Conservation (phyloP, 495 filamentous ascomycete species). For the Articulospora tetracladia region DNA sequence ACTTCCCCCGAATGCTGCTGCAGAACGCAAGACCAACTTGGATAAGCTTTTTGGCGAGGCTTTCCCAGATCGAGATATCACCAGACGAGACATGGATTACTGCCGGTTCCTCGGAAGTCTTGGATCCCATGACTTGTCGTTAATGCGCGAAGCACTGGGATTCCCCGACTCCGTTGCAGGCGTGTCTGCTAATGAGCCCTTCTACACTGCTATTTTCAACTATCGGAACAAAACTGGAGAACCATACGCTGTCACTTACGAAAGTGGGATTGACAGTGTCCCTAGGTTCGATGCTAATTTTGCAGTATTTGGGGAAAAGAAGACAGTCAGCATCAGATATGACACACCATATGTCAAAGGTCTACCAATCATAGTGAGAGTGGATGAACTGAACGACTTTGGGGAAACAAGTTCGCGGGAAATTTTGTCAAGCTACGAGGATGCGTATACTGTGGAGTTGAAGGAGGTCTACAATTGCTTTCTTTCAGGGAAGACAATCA, state of each 20-base stretch:
- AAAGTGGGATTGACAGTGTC: constrained; percentile 49
- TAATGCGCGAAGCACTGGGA: constrained; percentile 54
- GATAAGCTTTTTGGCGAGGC: constrained; percentile 1
- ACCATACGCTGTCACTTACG: constrained; percentile 48
- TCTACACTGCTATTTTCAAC: constrained; percentile 30
- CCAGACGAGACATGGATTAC: constrained; percentile 26
- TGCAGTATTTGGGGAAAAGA: constrained; percentile 45
- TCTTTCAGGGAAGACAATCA: constrained; percentile 34
- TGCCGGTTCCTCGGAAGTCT: constrained; percentile 43
- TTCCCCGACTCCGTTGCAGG: constrained; percentile 39
- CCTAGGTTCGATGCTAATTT: constrained; percentile 55
- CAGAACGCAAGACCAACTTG: constrained; percentile 6
- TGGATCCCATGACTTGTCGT: constrained; percentile 51
- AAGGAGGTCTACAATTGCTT: constrained; percentile 44
- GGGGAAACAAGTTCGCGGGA: constrained; percentile 32
- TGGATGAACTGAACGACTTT: constrained; percentile 39
- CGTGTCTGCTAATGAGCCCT: constrained; percentile 21
- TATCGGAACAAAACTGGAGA: constrained; percentile 1
- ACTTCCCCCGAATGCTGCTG: constrained; percentile 27
- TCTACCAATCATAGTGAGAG: constrained; percentile 41
- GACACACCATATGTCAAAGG: constrained; percentile 49
- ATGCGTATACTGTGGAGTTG: constrained; percentile 49
- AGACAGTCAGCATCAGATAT: constrained; percentile 45
- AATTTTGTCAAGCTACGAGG: constrained; percentile 42
- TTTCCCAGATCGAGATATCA: constrained; percentile 5